phyloP scores from a whole-genome alignment of 257 asterid species.

The Eustoma russellianum region DNA sequence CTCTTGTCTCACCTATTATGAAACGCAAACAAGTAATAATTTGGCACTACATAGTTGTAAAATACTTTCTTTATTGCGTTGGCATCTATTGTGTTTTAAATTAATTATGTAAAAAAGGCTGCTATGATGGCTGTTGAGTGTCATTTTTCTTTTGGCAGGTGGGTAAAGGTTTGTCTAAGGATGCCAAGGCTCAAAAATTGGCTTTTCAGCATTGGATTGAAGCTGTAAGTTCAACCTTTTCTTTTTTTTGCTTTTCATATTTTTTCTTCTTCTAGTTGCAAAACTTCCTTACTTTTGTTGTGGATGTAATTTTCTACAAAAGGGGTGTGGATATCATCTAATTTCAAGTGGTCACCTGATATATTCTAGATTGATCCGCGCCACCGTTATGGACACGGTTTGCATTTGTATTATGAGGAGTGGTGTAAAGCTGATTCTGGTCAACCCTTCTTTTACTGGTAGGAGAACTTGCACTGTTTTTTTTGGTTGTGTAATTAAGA shows the following conservation, averaged over 20 bases:
- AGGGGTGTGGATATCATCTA: background rate
- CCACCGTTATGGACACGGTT: slow-evolving; percentile 91
- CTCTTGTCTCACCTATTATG: background rate
- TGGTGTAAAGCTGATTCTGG: slow-evolving; percentile 79
- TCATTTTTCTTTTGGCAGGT: slow-evolving; percentile 49
- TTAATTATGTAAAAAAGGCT: background rate
- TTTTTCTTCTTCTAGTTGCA: background rate
- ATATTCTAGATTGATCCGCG: slow-evolving; percentile 72
- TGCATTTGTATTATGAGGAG: slow-evolving; percentile 65
- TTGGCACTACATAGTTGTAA: background rate
- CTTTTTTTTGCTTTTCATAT: background rate
- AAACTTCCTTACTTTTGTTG: background rate
- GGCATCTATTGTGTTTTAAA: background rate
- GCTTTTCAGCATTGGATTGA: slow-evolving; percentile 99
- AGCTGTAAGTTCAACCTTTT: slow-evolving; percentile 94
- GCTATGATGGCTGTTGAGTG: slow-evolving; percentile 2
- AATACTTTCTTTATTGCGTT: background rate
- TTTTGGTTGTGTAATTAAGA: too few relatives aligned
- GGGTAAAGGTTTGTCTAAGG: slow-evolving; percentile 79
- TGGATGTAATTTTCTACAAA: background rate
- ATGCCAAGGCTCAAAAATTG: slow-evolving; percentile 69
- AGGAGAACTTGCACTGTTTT: too few relatives aligned
- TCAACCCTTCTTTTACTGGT: slow-evolving; percentile 96
- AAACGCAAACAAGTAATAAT: background rate
- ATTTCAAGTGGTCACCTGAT: background rate